Percentiles rank a stretch among this genome's conserved stretches.
These are phyloP conservation scores for Acmispon strigosus DNA, from an alignment of 306 rosid species.

Conservation along the genomic window DNA sequence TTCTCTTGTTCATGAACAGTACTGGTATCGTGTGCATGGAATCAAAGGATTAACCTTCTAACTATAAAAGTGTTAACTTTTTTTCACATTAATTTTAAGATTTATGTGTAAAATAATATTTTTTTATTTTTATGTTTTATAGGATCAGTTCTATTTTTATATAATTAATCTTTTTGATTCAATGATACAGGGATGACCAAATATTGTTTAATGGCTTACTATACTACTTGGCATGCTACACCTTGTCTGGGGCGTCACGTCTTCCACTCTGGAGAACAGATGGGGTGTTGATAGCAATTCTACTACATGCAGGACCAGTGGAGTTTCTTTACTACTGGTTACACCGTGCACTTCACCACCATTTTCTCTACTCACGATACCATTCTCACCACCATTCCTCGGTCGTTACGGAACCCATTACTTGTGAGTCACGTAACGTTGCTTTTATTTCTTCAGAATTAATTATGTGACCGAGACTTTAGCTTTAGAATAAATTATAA, in stretches of 20 bases:
- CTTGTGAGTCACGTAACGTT: slow-evolving; percentile 15
- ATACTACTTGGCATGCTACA: slow-evolving; percentile 21
- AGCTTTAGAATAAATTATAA: too few relatives aligned
- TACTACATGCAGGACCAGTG: slow-evolving; percentile 59
- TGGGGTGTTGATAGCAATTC: slow-evolving; percentile 27
- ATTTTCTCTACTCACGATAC: slow-evolving; percentile 61
- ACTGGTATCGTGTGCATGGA: too few relatives aligned
- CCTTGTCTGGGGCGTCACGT: background rate
- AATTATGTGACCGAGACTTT: too few relatives aligned
- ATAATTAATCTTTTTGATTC: background rate
- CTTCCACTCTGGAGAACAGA: slow-evolving; percentile 49
- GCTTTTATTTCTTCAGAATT: too few relatives aligned
- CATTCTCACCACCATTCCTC: slow-evolving; percentile 55
- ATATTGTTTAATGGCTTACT: slow-evolving; percentile 45
- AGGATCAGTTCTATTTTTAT: background rate
- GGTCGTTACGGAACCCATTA: slow-evolving; percentile 39
- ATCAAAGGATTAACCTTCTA: too few relatives aligned
- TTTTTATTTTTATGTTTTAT: too few relatives aligned
- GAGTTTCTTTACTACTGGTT: slow-evolving; percentile 75
- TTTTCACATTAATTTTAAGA: too few relatives aligned
- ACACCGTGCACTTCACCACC: slow-evolving; percentile 74
- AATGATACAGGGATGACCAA: slow-evolving; percentile 56
- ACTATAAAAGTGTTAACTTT: too few relatives aligned
- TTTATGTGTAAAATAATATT: too few relatives aligned
- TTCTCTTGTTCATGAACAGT: too few relatives aligned